Evolutionary conservation across 1,284 basidiomycete species (phyloP).

Genomic region (Ceratobasidium sp.): DNA sequence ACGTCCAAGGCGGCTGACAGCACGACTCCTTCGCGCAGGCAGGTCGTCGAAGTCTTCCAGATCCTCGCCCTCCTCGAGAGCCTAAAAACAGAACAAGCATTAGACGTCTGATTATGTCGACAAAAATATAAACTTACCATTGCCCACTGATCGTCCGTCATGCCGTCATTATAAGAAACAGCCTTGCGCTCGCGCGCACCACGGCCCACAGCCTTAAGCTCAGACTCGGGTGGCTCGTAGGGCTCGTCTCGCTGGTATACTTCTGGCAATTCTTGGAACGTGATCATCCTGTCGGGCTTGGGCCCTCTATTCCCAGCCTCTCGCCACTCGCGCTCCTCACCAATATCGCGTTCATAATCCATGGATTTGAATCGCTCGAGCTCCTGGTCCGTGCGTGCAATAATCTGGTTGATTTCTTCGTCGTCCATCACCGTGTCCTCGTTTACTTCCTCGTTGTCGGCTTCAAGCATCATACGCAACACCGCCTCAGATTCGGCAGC

Average conservation of each 20-base stretch:
- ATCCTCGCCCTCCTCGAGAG: constrained; percentile 83
- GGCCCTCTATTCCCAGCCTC: constrained; percentile 80
- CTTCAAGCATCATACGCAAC: constrained; percentile 82
- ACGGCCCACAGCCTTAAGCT: constrained; percentile 74
- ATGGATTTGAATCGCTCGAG: constrained; percentile 81
- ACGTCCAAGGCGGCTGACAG: constrained; percentile 28
- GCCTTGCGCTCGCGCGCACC: constrained; percentile 85
- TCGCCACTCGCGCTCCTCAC: constrained; percentile 77
- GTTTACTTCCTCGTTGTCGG: constrained; percentile 90
- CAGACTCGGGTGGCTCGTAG: constrained; percentile 72
- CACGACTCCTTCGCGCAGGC: constrained; percentile 45
- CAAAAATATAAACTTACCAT: constrained; percentile 61
- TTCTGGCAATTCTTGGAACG: constrained; percentile 90
- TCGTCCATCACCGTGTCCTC: constrained; percentile 96
- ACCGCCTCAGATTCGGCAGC: constrained; percentile 94
- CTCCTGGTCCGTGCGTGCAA: constrained; percentile 89
- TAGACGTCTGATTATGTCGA: neutral
- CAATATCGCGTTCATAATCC: constrained; percentile 83
- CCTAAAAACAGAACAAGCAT: constrained; percentile 56
- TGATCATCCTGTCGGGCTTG: constrained; percentile 82
- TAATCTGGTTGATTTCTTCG: constrained; percentile 95
- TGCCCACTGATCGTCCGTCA: constrained; percentile 94
- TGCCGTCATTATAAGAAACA: constrained; percentile 94
- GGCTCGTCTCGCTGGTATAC: constrained; percentile 90
- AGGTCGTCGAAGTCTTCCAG: constrained; percentile 77